Evolutionary conservation across 495 filamentous ascomycete genomes (phyloP).

Genomic region (Chaetomium cochliodes): DNA sequence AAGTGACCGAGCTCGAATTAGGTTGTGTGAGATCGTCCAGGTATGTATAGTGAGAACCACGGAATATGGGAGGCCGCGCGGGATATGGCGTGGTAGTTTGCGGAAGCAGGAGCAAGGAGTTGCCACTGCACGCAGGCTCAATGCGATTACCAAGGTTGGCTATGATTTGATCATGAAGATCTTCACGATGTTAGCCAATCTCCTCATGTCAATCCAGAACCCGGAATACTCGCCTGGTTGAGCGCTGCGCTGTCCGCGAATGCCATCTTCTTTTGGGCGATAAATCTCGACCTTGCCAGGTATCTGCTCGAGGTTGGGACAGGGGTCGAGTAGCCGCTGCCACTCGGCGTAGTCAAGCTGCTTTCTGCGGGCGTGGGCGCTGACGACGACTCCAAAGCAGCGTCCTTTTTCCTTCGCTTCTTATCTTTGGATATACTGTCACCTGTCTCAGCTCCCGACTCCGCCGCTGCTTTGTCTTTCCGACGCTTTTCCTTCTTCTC

Average conservation of each 20-base stretch:
- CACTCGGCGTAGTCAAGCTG: conserved; percentile 31
- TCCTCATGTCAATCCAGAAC: neutral
- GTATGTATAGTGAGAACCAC: neutral
- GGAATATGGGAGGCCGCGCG: neutral
- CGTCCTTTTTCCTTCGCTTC: conserved; percentile 31
- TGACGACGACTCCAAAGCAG: conserved; percentile 24
- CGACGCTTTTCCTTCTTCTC: conserved; percentile 46
- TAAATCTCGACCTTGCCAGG: conserved; percentile 66
- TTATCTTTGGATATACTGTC: conserved; percentile 41
- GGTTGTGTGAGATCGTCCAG: neutral
- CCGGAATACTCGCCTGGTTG: conserved; percentile 61
- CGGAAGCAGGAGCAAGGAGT: neutral
- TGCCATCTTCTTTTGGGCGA: conserved; percentile 75
- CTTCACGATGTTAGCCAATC: conserved; percentile 48
- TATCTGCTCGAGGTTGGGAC: conserved; percentile 55
- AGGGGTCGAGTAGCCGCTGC: conserved; percentile 39
- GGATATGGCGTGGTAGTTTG: neutral
- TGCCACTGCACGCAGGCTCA: neutral
- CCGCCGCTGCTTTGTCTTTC: conserved; percentile 44
- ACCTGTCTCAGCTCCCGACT: conserved; percentile 26
- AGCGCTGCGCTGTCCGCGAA: conserved; percentile 68
- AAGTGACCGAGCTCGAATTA: neutral
- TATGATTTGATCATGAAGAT: conserved; percentile 71
- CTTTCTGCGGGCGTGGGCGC: conserved; percentile 29
- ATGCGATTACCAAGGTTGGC: neutral